Evolutionary conservation across 192 early-diverging fungal genomes (phyloP), one percentile per base, ranked within the genome.

Genomic region (Gigaspora rosea): DNA sequence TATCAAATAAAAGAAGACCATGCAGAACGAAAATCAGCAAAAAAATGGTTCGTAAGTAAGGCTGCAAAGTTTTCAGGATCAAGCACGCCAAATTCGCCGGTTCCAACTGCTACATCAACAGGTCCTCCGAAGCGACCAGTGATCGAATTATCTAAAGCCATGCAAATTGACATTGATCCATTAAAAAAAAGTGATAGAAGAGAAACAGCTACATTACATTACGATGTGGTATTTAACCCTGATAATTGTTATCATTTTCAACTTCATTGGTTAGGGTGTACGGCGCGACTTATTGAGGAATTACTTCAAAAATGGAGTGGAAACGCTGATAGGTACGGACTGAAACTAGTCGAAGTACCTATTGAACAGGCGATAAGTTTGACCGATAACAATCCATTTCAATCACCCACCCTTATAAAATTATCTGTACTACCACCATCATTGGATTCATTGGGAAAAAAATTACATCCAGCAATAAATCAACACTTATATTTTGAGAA

Each of bases 221-320:
- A 95, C 73, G 97, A 99, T 78, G 91, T 94, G 5, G 85, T 93
- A 22, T 92, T 97, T 82, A 97, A 97, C 75, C 88, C 94, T 20
- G 87, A 88, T 68, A 88, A 92, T 64, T 95, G 95, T 80, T 99
- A 94, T 78, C 96, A 98, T 75, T 90, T 98, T 65, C 94, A 96
- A 78, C 78, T 99, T 20, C 91, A 97, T 84, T 99, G 97, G 97
- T 83, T 98, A 18, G 95, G 94, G 54, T 99, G 96, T 82, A 97
- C 95, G 2, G 92, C 94, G 11, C 81, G 92, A 50, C 79, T 95
- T 50, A 90, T 99, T 15, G 94, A 97, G 73, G 96, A 98, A 58
- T 80, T 96, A 66, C 84, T 98, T 33, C 86, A 85, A 51, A 82
- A 83, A 7, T 99, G 97, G 97, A 78, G 85, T 51, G 79, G 93